Evolutionary conservation across 1,284 basidiomycete genomes (phyloP).

Genomic region (Ustilago nuda): DNA sequence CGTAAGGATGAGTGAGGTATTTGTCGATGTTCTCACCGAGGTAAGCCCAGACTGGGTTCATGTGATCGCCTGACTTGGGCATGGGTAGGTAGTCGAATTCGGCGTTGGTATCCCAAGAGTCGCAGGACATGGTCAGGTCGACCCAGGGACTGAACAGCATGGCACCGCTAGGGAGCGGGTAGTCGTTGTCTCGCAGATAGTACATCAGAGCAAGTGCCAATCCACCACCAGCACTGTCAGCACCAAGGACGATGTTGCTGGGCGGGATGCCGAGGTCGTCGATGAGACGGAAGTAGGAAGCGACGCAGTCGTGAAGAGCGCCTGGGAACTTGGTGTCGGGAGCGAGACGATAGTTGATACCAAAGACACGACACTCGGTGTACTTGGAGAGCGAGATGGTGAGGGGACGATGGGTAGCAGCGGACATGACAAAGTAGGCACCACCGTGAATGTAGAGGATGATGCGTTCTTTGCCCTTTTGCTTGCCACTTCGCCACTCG

Average conservation of each 20-base stretch:
- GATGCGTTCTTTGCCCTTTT: constrained; percentile 78
- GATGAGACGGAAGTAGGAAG: constrained; percentile 85
- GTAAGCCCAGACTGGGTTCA: constrained; percentile 92
- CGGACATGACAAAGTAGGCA: constrained; percentile 94
- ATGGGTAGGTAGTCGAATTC: constrained; percentile 71
- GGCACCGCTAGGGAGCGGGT: constrained; percentile 63
- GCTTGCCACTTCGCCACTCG: constrained; percentile 75
- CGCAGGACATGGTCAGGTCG: constrained; percentile 93
- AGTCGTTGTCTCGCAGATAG: constrained; percentile 77
- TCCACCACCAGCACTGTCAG: constrained; percentile 92
- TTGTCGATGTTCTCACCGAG: constrained; percentile 84
- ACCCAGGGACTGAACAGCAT: constrained; percentile 68
- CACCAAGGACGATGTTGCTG: constrained; percentile 76
- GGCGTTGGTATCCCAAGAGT: constrained; percentile 95
- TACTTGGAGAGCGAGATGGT: constrained; percentile 92
- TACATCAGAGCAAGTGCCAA: constrained; percentile 85
- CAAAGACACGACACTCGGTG: constrained; percentile 92
- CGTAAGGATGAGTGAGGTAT: constrained; percentile 95
- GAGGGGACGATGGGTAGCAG: constrained; percentile 90
- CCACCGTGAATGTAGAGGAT: constrained; percentile 95
- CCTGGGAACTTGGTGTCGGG: constrained; percentile 95
- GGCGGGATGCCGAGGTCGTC: constrained; percentile 91
- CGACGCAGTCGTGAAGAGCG: constrained; percentile 89
- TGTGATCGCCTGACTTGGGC: constrained; percentile 79
- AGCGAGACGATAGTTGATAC: constrained; percentile 94